A percentile compares a stretch with the other conserved stretches of the same genome.
Conservation (phyloP, 345 rosid genomes). For the Bretschneidera sinensis region DNA sequence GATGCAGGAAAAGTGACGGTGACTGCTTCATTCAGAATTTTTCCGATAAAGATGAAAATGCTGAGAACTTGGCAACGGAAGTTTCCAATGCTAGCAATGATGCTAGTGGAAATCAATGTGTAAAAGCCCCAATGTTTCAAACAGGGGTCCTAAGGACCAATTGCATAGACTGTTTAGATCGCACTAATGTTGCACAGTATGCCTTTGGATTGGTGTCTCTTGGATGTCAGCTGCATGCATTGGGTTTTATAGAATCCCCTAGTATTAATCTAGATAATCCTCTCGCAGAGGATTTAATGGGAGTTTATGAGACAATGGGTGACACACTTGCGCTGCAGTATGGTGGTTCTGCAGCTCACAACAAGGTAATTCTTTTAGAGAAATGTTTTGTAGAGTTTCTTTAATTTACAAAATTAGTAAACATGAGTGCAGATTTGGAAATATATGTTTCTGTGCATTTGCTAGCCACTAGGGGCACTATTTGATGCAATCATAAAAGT, state of each 20-base stretch:
- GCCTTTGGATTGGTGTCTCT: conserved; percentile 83
- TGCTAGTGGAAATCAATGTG: conserved; percentile 22
- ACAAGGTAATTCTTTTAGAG: conserved; percentile 51
- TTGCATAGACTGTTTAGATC: conserved; percentile 96
- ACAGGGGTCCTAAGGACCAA: conserved; percentile 88
- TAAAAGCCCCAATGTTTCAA: conserved; percentile 52
- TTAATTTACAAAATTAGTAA: no score
- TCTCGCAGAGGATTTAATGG: conserved; percentile 74
- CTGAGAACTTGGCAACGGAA: conserved; percentile 25
- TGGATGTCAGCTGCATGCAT: conserved; percentile 68
- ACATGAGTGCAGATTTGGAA: not conserved
- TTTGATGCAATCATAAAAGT: not conserved
- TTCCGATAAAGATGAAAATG: conserved; percentile 27
- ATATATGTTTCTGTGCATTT: not conserved
- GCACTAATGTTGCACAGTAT: conserved; percentile 96
- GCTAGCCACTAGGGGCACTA: not conserved
- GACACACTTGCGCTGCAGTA: conserved; percentile 94
- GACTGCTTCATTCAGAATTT: conserved; percentile 21
- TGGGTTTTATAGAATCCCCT: conserved; percentile 46
- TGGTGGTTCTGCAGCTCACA: conserved; percentile 98
- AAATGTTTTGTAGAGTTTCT: not conserved
- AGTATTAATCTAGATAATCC: conserved; percentile 62
- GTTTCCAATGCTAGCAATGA: conserved; percentile 17
- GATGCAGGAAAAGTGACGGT: conserved; percentile 39
- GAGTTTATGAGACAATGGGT: conserved; percentile 85